Conservation (phyloP, 2,329 filamentous ascomycete genomes). For the Diaporthe vaccinii region DNA sequence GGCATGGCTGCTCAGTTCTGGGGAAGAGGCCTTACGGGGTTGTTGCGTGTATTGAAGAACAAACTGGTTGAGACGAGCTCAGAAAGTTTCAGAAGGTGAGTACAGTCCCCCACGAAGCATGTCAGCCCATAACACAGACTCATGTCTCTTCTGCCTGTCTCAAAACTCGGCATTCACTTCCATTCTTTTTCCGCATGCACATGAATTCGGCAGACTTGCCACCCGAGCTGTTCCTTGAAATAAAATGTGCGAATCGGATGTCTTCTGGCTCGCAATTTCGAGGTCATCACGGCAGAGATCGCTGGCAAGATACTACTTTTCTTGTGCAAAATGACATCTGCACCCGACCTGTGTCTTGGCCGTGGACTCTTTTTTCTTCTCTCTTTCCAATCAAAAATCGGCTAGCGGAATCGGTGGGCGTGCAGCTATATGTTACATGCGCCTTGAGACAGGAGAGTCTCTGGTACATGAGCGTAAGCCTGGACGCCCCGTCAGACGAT, state of each 20-base stretch:
- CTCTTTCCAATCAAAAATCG: constrained; percentile 21
- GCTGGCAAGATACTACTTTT: constrained; percentile 29
- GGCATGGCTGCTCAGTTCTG: constrained; percentile 11
- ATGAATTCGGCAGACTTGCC: constrained; percentile 11
- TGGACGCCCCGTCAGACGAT: constrained; percentile 21
- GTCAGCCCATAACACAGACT: constrained; percentile 32
- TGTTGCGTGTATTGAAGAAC: constrained; percentile 22
- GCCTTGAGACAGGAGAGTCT: constrained; percentile 31
- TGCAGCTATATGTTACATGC: constrained; percentile 39
- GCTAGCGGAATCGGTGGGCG: constrained; percentile 34
- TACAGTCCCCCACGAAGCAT: constrained; percentile 25
- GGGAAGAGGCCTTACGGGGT: neutral
- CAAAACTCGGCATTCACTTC: constrained; percentile 38
- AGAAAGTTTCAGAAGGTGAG: constrained; percentile 36
- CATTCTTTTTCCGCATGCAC: constrained; percentile 19
- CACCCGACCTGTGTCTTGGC: constrained; percentile 35
- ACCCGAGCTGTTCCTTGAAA: constrained; percentile 17
- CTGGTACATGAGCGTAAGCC: constrained; percentile 32
- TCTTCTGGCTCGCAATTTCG: constrained; percentile 23
- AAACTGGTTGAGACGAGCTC: constrained; percentile 5
- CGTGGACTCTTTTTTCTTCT: constrained; percentile 12
- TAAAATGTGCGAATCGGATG: constrained; percentile 12
- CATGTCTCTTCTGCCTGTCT: constrained; percentile 35
- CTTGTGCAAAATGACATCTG: constrained; percentile 21
- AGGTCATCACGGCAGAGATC: constrained; percentile 26